Base-by-base conservation (phyloP, 345 rosid species). In the Syzygium oleosum region DNA sequence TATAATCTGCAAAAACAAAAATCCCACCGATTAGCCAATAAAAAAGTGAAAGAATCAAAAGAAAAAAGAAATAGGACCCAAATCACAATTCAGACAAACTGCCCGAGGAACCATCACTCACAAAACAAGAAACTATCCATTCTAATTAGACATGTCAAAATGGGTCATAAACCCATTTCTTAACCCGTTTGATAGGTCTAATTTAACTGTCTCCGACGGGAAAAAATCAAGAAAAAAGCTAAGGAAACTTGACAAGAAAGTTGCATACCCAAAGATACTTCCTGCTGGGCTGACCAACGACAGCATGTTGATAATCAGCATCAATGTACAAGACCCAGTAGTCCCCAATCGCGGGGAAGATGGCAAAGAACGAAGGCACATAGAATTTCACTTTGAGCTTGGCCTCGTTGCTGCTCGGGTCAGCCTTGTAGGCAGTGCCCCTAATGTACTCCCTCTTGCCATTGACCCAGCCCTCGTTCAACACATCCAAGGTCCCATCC, bases 311-410 rank as follows among this genome's bases (percentile, higher is more conserved):
- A 86, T 95, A 96, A 23, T 93, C 95, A 6, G 92, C 92, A 88
- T 94, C 98, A 52, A 95, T 83, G 87, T 55, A 94, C 78, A 96
- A 85, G 13, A 97, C 94, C 98, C 99, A 95, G 92, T 96, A 94
- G 77, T 97, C 92, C 0, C 99, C 99, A 11, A 86, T 87, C 77
- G 94, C 95, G n/a, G 98, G 98, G 43, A 97, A 79, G 89, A 97
- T 90, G 4, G 98, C 97, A 46, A 95, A 86, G 90, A 97, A 95
- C 7, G 98, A 97, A 23, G 99, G 99, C 17, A 95, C 94, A 63
- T 92, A 95, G 88, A 97, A 97, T 88, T 92, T 97, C 51, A 96
- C 98, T 89, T 96, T 96, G 84, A 96, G 92, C 91, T 97, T 96
- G 51, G 98, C 98, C 90, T 96, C 98, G 41, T 96, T 95, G 85